A percentile compares a stretch with the other conserved stretches of the same genome.
These are phyloP conservation scores for Senecio squalidus DNA, from an alignment of 140 eudicot genomes.

Conservation along the genomic window DNA sequence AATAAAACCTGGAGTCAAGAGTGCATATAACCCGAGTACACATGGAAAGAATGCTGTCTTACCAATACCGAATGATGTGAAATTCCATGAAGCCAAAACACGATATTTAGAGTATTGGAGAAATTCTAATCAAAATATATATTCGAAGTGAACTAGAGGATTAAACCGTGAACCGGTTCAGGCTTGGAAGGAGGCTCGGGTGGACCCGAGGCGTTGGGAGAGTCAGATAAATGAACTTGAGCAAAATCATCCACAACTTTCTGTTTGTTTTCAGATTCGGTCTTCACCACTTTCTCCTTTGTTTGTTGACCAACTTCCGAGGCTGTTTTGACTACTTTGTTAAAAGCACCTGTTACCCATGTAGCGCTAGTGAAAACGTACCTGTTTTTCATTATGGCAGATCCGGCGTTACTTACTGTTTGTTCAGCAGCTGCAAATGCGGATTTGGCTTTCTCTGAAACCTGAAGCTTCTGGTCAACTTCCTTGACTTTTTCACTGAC, in stretches of 20 bases:
- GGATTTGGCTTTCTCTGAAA: constrained; percentile 61
- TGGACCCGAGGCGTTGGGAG: constrained; percentile 28
- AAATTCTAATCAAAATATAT: background rate
- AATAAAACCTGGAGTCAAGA: constrained; percentile 7
- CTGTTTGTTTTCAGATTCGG: constrained; percentile 43
- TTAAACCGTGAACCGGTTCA: constrained; percentile 46
- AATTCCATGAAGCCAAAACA: background rate
- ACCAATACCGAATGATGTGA: background rate
- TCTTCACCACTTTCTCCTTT: constrained; percentile 48
- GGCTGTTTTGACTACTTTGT: constrained; percentile 53
- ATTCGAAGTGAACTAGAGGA: constrained; percentile 24
- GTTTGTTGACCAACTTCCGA: constrained; percentile 70
- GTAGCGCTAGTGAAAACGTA: constrained; percentile 59
- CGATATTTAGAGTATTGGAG: background rate
- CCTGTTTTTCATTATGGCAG: constrained; percentile 62
- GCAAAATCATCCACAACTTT: constrained; percentile 38
- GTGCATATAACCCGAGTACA: constrained; percentile 6
- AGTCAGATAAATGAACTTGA: constrained; percentile 36
- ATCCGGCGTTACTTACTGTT: constrained; percentile 61
- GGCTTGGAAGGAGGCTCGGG: constrained; percentile 29
- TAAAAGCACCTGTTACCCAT: constrained; percentile 68
- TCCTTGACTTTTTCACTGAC: constrained; percentile 72
- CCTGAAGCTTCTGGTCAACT: constrained; percentile 68
- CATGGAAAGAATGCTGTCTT: background rate
- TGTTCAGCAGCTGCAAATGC: constrained; percentile 76